Evolutionary conservation across 305 asterid genomes (phyloP), one percentile per base, ranked within the genome.

Genomic region (Ajuga reptans): DNA sequence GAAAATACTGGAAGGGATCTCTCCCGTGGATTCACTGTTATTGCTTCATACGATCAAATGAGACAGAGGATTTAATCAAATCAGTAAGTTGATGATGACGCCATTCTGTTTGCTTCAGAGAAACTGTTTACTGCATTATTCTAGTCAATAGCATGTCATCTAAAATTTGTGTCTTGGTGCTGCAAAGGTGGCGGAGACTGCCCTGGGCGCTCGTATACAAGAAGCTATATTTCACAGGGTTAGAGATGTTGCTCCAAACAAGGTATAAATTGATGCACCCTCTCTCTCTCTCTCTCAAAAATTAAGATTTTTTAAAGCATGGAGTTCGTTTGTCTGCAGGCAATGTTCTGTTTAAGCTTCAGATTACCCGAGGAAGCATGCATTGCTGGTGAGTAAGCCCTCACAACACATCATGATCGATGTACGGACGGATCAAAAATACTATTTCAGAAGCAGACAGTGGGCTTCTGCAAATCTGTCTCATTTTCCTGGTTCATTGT

Each of bases 1-100:
- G 72, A 81, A 85, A 77, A 74, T 61, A 81, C 81, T 90, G 96
- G 97, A 84, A 81, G 78, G 97, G 96, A 34, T 72, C 89, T 71
- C 87, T 90, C 51, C 97, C 98, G 0, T 85, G 84, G 89, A 89
- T 92, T 75, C 97, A 92, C 78, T 90, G 98, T 72, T 92, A 92
- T 80, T 90, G 98, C 81, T 92, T 92, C 89, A 85, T 86, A 53
- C 84, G 97, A 37, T 78, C 95, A 59, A 82, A 64, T 67, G 96
- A 90, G 75, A 82, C 95, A 0, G 78, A 84, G 67, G 90, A 84
- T 74, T 81, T 21, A 31, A 80, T 88, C 60, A 60, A 72, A 70
- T 80, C 84, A 27, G 98, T 92, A 82, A 72, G 90, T 78, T 47
- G 49, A 65, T 17, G 29, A 31, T 9, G 14, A 37, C 31, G 34